Evolutionary conservation across 352 stramenopile genomes (phyloP), one percentile per base, ranked within the genome.

Genomic region (Elongisporangium prolatum): DNA sequence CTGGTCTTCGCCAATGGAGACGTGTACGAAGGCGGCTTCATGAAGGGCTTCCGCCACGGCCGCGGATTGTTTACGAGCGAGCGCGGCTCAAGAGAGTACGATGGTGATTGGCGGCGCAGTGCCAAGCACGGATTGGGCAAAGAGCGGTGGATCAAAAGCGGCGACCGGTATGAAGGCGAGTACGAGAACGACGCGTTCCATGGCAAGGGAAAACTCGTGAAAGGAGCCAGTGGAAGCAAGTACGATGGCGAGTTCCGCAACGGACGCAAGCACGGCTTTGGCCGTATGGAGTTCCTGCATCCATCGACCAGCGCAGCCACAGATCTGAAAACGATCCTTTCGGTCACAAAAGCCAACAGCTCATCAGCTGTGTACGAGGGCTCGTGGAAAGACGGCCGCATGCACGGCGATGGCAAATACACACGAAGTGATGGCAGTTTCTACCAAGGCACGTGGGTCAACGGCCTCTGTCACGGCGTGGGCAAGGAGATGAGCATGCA

Each of bases 331-430:
- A 18, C 44, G 5, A 50, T 60, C 6, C 18, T 56, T 1, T 13
- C 55, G 2, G 50, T 54, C 6, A 25, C n/a, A 21, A 51, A 47
- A 0, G 34, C 25, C 21, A 59, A 40, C 16, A 16, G 22, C 10
- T 18, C 9, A 10, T 38, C 64, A 18, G 68, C 67, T 0, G 61
- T 71, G 4, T 91, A 91, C 48, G 77, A 87, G 3, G 81, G 81
- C 0, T 40, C 68, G n/a, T 91, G 81, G 81, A 68, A 68, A 14
- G 66, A 88, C 48, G 79, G 81, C 1, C 69, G 79, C 9, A 89
- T 91, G 74, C 69, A 88, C 37, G 81, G 81, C n/a, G 56, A 84
- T 13, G 81, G 81, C 52, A 86, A 80, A 38, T 89, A 89, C 62
- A 83, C 69, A 13, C 72, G 73, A 13, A 59, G 57, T 2, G 80